Conservation (phyloP, 1,284 basidiomycete genomes). For the Ganoderma lingzhi region DNA sequence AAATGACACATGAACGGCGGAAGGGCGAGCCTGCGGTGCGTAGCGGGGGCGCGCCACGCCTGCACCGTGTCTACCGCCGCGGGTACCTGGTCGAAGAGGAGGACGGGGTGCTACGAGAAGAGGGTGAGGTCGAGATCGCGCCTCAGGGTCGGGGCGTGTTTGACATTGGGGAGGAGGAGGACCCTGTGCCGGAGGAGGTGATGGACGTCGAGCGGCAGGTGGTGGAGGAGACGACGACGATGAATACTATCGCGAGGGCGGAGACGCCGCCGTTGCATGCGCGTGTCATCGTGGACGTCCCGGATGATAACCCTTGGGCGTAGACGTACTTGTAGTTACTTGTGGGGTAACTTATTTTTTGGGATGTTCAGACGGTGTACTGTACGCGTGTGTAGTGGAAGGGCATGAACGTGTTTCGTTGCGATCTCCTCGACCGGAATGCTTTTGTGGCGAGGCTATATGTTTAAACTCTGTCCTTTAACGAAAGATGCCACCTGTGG, state of each 20-base stretch:
- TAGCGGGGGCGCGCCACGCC: conserved; percentile 40
- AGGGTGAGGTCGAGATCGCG: conserved; percentile 47
- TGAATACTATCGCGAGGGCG: conserved; percentile 36
- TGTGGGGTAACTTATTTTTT: conserved; percentile 2
- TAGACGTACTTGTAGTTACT: conserved; percentile 28
- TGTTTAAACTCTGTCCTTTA: no score
- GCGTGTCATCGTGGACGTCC: conserved; percentile 41
- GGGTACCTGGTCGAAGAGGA: conserved; percentile 59
- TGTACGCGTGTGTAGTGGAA: background rate
- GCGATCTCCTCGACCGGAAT: background rate
- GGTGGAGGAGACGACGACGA: conserved; percentile 29
- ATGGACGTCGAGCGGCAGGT: conserved; percentile 41
- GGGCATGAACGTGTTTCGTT: background rate
- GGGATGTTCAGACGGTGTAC: background rate
- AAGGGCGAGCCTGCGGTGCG: conserved; percentile 60
- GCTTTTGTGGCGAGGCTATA: no score
- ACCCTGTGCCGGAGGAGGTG: conserved; percentile 33
- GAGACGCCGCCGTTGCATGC: conserved; percentile 57
- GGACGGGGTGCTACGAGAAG: conserved; percentile 44
- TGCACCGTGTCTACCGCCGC: conserved; percentile 62
- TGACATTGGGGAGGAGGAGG: conserved; percentile 33
- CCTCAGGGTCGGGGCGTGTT: conserved; percentile 32
- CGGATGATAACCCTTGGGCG: conserved; percentile 65
- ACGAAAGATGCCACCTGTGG: no score
- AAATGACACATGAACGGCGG: conserved; percentile 56